Evolutionary conservation across 768 basidiomycete species (phyloP).

Genomic region (Leccinellum rugosiceps): DNA sequence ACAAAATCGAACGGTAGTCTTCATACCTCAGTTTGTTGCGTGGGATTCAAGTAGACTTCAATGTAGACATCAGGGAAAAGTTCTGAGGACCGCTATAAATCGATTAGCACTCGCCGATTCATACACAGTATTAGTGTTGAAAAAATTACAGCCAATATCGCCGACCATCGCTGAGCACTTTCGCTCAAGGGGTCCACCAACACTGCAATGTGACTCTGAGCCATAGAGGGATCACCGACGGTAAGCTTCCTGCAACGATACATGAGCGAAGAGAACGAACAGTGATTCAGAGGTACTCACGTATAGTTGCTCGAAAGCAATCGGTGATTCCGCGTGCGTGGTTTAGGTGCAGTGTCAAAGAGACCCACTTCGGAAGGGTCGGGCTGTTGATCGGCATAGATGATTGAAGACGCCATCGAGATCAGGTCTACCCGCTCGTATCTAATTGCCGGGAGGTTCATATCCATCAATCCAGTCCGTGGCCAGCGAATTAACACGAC

Average conservation of each 20-base stretch:
- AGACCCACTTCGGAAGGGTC: conserved; percentile 72
- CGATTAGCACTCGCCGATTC: neutral
- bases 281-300: conserved; percentile 41
- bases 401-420: conserved; percentile 64
- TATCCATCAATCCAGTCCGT: neutral
- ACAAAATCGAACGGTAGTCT: neutral
- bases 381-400: conserved; percentile 66
- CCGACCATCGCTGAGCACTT: conserved; percentile 81
- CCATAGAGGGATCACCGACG: conserved; percentile 63
- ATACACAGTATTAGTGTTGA: neutral
- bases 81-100: conserved; percentile 23
- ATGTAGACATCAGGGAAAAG: conserved; percentile 63
- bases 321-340: conserved; percentile 60
- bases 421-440: conserved; percentile 55
- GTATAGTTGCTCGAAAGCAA: conserved; percentile 59
- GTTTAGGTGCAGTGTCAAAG: conserved; percentile 60
- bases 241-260: conserved; percentile 53
- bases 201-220: conserved; percentile 66
- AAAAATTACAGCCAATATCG: conserved; percentile 61
- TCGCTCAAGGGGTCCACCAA: conserved; percentile 86
- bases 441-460: conserved; percentile 33
- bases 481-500: conserved; percentile 14
- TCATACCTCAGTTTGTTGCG: conserved; percentile 61
- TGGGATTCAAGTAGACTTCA: conserved; percentile 79
- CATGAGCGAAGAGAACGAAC: neutral